Conservation (phyloP, 352 stramenopile species). For the Thraustochytrium striatum region DNA sequence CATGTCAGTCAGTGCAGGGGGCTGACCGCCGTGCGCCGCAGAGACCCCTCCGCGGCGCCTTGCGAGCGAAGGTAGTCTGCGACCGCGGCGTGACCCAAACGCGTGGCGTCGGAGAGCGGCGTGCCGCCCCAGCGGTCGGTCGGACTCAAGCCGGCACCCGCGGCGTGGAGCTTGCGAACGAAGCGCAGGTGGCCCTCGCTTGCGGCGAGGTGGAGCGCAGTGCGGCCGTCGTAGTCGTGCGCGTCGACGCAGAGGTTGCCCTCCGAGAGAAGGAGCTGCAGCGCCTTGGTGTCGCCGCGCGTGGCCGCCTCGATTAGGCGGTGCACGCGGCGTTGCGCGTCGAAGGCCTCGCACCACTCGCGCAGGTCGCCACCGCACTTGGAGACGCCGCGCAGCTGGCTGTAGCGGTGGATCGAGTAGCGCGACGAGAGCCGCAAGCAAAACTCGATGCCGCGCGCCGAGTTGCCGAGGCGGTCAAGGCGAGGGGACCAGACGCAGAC, state of each 20-base stretch:
- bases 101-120: slow-evolving; percentile 13
- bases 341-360: slow-evolving; percentile 27
- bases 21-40: no score
- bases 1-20: no score
- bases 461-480: slow-evolving; percentile 59
- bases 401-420: slow-evolving; percentile 52
- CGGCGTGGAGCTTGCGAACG: slow-evolving; percentile 57
- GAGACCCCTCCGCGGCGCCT: no score
- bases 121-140: slow-evolving; percentile 32
- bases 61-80: no score
- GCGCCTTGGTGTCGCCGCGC: slow-evolving; percentile 53
- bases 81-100: neutral
- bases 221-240: slow-evolving; percentile 65
- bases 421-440: slow-evolving; percentile 50
- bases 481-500: slow-evolving; percentile 58
- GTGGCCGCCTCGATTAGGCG: slow-evolving; percentile 61
- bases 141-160: slow-evolving; percentile 46
- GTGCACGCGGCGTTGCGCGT: slow-evolving; percentile 55
- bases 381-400: slow-evolving; percentile 26
- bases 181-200: slow-evolving; percentile 65
- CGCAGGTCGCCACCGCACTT: slow-evolving; percentile 24
- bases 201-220: slow-evolving; percentile 67
- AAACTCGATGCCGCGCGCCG: slow-evolving; percentile 55
- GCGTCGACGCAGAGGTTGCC: slow-evolving; percentile 63
- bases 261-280: slow-evolving; percentile 52